Evolutionary conservation across 345 rosid species (phyloP).

Genomic region (Rhodomyrtus tomentosa): DNA sequence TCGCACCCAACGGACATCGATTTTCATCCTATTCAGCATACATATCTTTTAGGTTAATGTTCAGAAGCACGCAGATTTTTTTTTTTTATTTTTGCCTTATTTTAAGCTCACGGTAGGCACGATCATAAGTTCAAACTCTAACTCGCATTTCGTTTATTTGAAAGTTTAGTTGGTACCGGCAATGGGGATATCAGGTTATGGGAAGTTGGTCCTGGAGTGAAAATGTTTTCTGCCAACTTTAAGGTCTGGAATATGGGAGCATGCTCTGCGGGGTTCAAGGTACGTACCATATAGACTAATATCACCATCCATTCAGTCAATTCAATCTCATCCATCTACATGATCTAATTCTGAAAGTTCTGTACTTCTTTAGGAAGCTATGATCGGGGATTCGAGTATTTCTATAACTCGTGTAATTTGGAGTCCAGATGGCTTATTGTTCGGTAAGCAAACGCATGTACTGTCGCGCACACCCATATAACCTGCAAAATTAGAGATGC

Average conservation of each 20-base stretch:
- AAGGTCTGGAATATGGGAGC: conserved; percentile 55
- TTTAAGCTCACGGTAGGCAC: not conserved
- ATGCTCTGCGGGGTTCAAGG: conserved; percentile 40
- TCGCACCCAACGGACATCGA: conserved; percentile 64
- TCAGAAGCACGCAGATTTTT: not conserved
- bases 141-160: not conserved
- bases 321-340: not conserved
- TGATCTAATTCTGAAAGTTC: conserved; percentile 4
- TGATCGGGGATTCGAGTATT: conserved; percentile 24
- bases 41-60: conserved; percentile 52
- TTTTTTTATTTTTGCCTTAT: not conserved
- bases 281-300: not conserved
- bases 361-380: conserved; percentile 15
- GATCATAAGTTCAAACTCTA: not conserved
- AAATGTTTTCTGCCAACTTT: conserved; percentile 36
- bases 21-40: conserved; percentile 62
- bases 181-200: conserved; percentile 51
- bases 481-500: not conserved
- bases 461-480: not conserved
- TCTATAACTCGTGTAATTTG: conserved; percentile 31
- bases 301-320: not conserved
- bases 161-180: conserved; percentile 46
- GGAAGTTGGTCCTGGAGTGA: conserved; percentile 49
- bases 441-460: conserved; percentile 18
- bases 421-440: conserved; percentile 44